phyloP scores from a whole-genome alignment of 1,139 yeast species.

The Pichia sp. region DNA sequence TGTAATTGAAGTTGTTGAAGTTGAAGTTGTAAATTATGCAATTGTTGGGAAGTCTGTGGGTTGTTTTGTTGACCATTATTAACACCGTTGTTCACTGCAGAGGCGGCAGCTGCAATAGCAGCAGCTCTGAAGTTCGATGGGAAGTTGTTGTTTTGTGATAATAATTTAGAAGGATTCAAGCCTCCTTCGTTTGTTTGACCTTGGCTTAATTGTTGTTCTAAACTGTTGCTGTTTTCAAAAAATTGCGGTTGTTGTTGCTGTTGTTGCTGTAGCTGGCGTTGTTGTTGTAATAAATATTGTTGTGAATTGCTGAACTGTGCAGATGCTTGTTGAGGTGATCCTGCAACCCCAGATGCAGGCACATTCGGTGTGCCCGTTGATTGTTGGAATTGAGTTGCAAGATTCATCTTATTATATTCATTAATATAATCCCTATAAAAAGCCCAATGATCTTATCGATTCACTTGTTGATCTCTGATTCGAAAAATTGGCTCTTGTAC shows the following conservation, averaged over 20 bases:
- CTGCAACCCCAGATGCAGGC: conserved; percentile 5
- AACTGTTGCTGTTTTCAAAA: conserved; percentile 7
- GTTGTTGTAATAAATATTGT: conserved; percentile 17
- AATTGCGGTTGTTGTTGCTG: conserved; percentile 12
- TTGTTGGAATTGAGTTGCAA: conserved; percentile 19
- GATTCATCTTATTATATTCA: conserved; percentile 13
- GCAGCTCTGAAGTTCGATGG: conserved; percentile 33
- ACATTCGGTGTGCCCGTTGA: conserved; percentile 9
- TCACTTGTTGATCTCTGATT: too few relatives aligned
- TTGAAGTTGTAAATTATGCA: conserved; percentile 19
- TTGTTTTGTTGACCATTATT: too few relatives aligned
- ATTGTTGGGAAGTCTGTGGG: conserved; percentile 20
- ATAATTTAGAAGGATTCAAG: conserved; percentile 34
- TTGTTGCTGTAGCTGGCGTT: conserved; percentile 13
- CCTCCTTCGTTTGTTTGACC: conserved; percentile 22
- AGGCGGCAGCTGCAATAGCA: too few relatives aligned
- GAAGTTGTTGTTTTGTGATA: conserved; percentile 38
- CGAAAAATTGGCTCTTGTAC: too few relatives aligned
- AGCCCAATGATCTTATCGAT: background rate
- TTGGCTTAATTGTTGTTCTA: conserved; percentile 15
- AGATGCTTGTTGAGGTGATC: conserved; percentile 14
- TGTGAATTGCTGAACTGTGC: conserved; percentile 18
- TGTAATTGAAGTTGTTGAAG: conserved; percentile 19
- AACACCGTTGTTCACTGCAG: too few relatives aligned
- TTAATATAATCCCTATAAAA: background rate